A percentile compares a stretch with the other conserved stretches of the same genome.
Conservation (phyloP, 129 eudicot species). For the Glebionis coronaria region DNA sequence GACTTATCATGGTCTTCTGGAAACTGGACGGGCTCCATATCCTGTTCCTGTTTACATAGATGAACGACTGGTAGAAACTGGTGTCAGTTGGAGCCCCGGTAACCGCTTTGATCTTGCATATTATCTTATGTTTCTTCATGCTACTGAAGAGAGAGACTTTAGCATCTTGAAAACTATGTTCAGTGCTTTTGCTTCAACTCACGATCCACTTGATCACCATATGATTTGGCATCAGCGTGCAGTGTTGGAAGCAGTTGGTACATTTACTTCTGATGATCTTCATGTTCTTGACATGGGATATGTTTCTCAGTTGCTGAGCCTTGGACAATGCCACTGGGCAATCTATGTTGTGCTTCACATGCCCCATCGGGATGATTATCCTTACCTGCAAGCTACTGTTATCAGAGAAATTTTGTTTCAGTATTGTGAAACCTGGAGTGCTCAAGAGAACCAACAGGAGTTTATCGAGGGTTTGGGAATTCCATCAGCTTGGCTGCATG, state of each 20-base stretch:
- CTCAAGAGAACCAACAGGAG: slow-evolving; percentile 55
- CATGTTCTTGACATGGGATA: slow-evolving; percentile 87
- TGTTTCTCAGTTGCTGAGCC: slow-evolving; percentile 74
- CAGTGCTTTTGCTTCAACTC: slow-evolving; percentile 87
- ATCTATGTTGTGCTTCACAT: slow-evolving; percentile 92
- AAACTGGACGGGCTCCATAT: slow-evolving; percentile 70
- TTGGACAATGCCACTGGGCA: slow-evolving; percentile 96
- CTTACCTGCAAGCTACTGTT: slow-evolving; percentile 58
- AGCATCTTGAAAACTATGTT: slow-evolving; percentile 75
- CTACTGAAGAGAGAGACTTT: slow-evolving; percentile 50
- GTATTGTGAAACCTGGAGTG: slow-evolving; percentile 90
- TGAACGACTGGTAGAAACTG: slow-evolving; percentile 59
- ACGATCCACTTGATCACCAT: slow-evolving; percentile 96
- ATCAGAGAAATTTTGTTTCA: slow-evolving; percentile 84
- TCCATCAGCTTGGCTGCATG: slow-evolving; percentile 92
- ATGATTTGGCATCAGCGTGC: slow-evolving; percentile 99
- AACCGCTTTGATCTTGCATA: slow-evolving; percentile 78
- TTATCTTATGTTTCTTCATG: slow-evolving; percentile 94
- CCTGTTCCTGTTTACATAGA: slow-evolving; percentile 96
- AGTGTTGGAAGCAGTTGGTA: slow-evolving; percentile 25
- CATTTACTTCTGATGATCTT: slow-evolving; percentile 57
- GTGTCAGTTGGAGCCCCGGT: slow-evolving; percentile 35
- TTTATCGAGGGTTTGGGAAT: slow-evolving; percentile 78
- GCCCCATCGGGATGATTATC: slow-evolving; percentile 80
- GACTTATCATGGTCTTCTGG: slow-evolving; percentile 72